A percentile compares a stretch with the other conserved stretches of the same genome.
Conservation (phyloP, 2,329 filamentous ascomycete species). For the Stylonectria norvegica region DNA sequence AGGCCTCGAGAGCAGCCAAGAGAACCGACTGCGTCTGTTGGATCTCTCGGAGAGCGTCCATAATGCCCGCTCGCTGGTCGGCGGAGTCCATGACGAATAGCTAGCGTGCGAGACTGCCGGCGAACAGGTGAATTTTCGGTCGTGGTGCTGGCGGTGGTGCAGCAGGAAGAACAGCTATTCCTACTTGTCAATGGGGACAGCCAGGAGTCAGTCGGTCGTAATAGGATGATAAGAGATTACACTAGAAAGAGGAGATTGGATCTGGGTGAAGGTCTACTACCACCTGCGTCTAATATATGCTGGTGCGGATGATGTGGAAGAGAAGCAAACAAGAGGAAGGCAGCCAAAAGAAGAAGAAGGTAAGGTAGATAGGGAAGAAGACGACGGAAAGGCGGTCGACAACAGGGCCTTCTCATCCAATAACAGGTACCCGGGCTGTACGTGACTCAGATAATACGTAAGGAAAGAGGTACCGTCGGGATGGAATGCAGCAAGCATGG, state of each 20-base stretch:
- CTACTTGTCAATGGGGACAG: too few relatives aligned
- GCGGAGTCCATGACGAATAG: conserved; percentile 26
- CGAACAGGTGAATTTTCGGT: too few relatives aligned
- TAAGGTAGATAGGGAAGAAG: background rate
- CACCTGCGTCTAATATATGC: too few relatives aligned
- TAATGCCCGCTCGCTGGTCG: conserved; percentile 21
- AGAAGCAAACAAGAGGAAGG: conserved; percentile 6
- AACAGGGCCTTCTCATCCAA: too few relatives aligned
- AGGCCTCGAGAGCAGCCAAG: conserved; percentile 38
- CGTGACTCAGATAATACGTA: background rate
- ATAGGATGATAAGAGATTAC: too few relatives aligned
- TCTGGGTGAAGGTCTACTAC: too few relatives aligned
- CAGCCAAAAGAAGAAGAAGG: conserved; percentile 3
- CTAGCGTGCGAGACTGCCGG: too few relatives aligned
- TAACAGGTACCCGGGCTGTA: background rate
- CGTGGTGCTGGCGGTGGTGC: too few relatives aligned
- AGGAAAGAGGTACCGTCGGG: background rate
- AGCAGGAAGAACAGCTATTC: too few relatives aligned
- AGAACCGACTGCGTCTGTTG: conserved; percentile 41
- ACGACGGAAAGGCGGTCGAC: conserved; percentile 13
- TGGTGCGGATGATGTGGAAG: conserved; percentile 2
- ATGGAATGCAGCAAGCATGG: background rate
- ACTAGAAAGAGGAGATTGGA: too few relatives aligned
- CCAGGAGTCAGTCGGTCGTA: too few relatives aligned
- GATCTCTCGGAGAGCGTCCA: conserved; percentile 38